Percentiles rank a stretch among this genome's conserved stretches.
Evolutionary conservation across 2,329 filamentous ascomycete genomes (phyloP).

Genomic region (Aspergillus sp.): DNA sequence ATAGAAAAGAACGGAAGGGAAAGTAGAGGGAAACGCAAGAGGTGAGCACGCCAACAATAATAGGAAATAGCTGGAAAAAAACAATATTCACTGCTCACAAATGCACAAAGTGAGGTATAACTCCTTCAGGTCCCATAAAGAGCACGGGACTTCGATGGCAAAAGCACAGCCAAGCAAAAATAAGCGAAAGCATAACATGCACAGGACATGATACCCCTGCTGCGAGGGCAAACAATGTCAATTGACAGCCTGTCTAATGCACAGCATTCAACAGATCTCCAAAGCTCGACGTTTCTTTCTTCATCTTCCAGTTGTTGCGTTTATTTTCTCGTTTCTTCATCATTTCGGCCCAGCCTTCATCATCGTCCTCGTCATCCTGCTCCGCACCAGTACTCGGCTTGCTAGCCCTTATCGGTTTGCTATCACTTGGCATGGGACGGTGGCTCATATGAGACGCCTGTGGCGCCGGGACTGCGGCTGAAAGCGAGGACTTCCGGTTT

Average conservation of each 20-base stretch:
- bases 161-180: conserved; percentile 1
- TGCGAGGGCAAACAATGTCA: neutral
- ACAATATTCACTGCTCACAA: neutral
- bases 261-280: conserved; percentile 43
- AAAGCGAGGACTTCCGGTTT: conserved; percentile 30
- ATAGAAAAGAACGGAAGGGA: conserved; percentile 5
- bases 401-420: conserved; percentile 19
- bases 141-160: neutral
- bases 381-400: conserved; percentile 22
- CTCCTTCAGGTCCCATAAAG: neutral
- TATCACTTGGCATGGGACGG: conserved; percentile 31
- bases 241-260: conserved; percentile 25
- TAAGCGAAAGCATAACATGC: neutral
- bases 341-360: conserved; percentile 55
- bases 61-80: neutral
- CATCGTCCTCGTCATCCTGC: conserved; percentile 51
- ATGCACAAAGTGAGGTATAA: neutral
- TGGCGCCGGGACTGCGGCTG: conserved; percentile 22
- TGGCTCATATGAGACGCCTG: conserved; percentile 33
- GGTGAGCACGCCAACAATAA: neutral
- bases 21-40: neutral
- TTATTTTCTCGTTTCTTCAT: conserved; percentile 53
- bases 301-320: conserved; percentile 50
- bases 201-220: neutral
- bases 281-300: conserved; percentile 40